Evolutionary conservation across 2,329 filamentous ascomycete genomes (phyloP).

Genomic region (Talaromyces sp.): DNA sequence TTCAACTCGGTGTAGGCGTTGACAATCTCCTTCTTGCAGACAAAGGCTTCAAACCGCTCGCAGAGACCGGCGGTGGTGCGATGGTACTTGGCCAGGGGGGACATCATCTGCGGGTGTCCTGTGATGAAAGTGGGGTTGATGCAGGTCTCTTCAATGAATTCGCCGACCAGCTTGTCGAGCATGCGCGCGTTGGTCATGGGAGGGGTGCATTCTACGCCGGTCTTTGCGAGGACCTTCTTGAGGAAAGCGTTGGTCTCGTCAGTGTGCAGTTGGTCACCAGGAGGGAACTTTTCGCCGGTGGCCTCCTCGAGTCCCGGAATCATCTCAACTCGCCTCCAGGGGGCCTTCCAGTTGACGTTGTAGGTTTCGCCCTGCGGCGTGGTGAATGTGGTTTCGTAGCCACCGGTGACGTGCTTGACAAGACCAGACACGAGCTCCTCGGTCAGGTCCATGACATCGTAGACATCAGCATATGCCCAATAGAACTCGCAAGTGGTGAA

Average conservation of each 20-base stretch:
- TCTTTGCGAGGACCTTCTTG: conserved; percentile 77
- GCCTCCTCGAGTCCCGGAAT: conserved; percentile 87
- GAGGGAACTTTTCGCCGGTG: conserved; percentile 88
- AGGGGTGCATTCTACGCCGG: conserved; percentile 81
- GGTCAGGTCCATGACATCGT: conserved; percentile 85
- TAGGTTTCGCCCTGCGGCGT: conserved; percentile 82
- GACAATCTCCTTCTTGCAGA: conserved; percentile 93
- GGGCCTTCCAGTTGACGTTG: conserved; percentile 91
- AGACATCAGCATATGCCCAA: conserved; percentile 85
- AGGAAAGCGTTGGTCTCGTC: conserved; percentile 86
- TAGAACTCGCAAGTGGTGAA: conserved; percentile 99
- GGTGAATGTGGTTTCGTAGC: conserved; percentile 79
- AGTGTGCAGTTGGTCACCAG: conserved; percentile 84
- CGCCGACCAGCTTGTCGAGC: conserved; percentile 89
- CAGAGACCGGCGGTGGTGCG: conserved; percentile 76
- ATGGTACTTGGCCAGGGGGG: conserved; percentile 92
- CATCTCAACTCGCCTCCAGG: conserved; percentile 94
- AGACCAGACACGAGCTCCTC: conserved; percentile 89
- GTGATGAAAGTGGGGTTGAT: conserved; percentile 90
- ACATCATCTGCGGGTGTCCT: conserved; percentile 85
- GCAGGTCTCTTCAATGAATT: conserved; percentile 92
- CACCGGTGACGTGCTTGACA: conserved; percentile 82
- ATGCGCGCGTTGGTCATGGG: conserved; percentile 92
- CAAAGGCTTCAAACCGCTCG: conserved; percentile 96
- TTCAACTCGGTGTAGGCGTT: conserved; percentile 98